Evolutionary conservation across 169 alveolate species (phyloP).

Genomic region (Ichthyophthirius multifiliis): DNA sequence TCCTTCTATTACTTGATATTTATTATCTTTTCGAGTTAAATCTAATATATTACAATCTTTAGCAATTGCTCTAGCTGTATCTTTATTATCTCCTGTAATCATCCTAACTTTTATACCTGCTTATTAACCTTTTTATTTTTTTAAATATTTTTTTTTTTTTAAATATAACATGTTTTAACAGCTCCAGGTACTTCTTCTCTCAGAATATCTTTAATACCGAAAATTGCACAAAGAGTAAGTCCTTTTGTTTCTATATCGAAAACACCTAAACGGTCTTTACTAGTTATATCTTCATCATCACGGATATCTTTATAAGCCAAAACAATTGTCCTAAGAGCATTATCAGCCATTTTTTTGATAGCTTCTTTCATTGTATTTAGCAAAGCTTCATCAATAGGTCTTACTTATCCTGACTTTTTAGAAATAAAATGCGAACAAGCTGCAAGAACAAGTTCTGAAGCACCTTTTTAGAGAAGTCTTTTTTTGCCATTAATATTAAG

Average conservation of each 20-base stretch:
- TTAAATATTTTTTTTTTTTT: conserved; percentile 55
- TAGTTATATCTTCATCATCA: conserved; percentile 48
- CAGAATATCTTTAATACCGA: conserved; percentile 36
- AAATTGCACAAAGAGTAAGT: conserved; percentile 59
- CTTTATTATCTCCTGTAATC: conserved; percentile 79
- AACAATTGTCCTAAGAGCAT: conserved; percentile 82
- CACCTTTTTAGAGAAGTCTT: conserved; percentile 62
- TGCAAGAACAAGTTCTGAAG: conserved; percentile 57
- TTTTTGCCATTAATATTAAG: conserved; percentile 43
- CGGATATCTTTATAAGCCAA: conserved; percentile 82
- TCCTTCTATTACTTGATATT: conserved; percentile 44
- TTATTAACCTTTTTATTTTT: background rate
- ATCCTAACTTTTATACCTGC: conserved; percentile 73
- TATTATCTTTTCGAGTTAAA: conserved; percentile 15
- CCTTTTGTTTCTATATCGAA: conserved; percentile 67
- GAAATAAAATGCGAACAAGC: conserved; percentile 50
- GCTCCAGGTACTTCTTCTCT: conserved; percentile 44
- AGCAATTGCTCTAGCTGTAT: conserved; percentile 73
- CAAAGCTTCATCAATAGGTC: conserved; percentile 47
- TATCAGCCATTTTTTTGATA: conserved; percentile 68
- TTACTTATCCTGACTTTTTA: conserved; percentile 40
- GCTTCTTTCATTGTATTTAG: conserved; percentile 39
- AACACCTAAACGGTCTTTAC: conserved; percentile 41
- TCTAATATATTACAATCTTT: conserved; percentile 60
- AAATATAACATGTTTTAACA: conserved; percentile 17